A percentile compares a stretch with the other conserved stretches of the same genome.
Evolutionary conservation across 139 green algal species (phyloP).

Genomic region (Micromonas pusilla): DNA sequence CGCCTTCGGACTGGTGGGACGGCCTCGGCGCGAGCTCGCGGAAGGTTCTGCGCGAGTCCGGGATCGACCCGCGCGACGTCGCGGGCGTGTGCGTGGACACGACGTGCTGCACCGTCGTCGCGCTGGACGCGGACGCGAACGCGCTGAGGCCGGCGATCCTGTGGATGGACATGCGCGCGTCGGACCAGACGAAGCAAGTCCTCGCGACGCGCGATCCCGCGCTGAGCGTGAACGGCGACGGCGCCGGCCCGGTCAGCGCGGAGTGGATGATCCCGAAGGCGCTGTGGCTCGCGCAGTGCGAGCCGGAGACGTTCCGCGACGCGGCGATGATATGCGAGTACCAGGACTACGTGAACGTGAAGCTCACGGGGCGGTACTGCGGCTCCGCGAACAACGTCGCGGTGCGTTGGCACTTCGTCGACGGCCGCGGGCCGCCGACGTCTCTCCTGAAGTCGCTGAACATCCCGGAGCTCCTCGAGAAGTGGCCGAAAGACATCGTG

Average conservation of each 20-base stretch:
- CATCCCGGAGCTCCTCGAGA: slow-evolving; percentile 46
- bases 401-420: slow-evolving; percentile 70
- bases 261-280: slow-evolving; percentile 69
- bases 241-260: slow-evolving; percentile 53
- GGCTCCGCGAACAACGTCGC: slow-evolving; percentile 59
- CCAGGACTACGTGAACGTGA: slow-evolving; percentile 64
- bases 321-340: slow-evolving; percentile 64
- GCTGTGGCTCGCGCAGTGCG: slow-evolving; percentile 60
- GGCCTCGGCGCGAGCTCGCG: slow-evolving; percentile 50
- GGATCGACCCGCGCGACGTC: slow-evolving; percentile 33
- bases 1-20: slow-evolving; percentile 59
- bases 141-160: not conserved
- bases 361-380: slow-evolving; percentile 59
- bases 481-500: slow-evolving; percentile 63
- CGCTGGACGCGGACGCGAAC: slow-evolving; percentile 38
- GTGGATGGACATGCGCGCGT: slow-evolving; percentile 72
- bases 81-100: slow-evolving; percentile 62
- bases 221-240: slow-evolving; percentile 62
- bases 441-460: slow-evolving; percentile 49
- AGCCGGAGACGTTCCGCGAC: slow-evolving; percentile 43
- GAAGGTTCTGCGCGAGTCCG: slow-evolving; percentile 37
- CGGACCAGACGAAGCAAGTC: slow-evolving; percentile 53
- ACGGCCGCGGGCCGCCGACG: slow-evolving; percentile 19
- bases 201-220: slow-evolving; percentile 32
- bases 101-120: slow-evolving; percentile 76